Evolutionary conservation across 371 early-diverging fungal genomes (phyloP), one percentile per base, ranked within the genome.

Genomic region (Saksenaea oblongispora): DNA sequence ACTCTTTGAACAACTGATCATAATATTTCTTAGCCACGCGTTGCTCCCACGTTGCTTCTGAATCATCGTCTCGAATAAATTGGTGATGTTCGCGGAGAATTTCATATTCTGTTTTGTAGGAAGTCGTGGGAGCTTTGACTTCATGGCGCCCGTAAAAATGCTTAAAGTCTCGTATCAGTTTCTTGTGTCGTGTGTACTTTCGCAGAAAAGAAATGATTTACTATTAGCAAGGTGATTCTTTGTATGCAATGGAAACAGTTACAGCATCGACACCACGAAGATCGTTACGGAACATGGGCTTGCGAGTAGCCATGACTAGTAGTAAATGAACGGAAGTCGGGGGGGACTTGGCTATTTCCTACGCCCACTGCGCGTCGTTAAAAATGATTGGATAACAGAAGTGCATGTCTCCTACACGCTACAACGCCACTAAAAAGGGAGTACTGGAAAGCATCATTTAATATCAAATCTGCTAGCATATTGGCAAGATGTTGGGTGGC

Each of bases 21-120:
- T 95, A 91, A 70, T 95, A 94, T 64, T 91, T 89, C 65, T 92
- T 91, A 5, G 94, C 94, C 8, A 94, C 70, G 10, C 94, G 78
- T 55, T 89, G 76, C 66, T 92, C 94, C 94, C 94, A 95, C 1
- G 82, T 69, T 42, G 66, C 51, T 42, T 74, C 70, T 44, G 74
- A 71, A 10, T 82, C 73, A 4, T 85, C 87, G 10, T 67, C 56
- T 27, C 73, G 63, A 4, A 79, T 61, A 56, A 79, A 79, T 24
- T 72, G 64, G 54, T 76, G 73, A 54, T 74, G 65, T 34, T 74
- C 70, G 13, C 63, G 59, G 11, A 81, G 53, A 24, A 79, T 79
- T 80, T 92, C 83, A 63, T 70, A 89, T 88, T 72, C 91, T 73
- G 78, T 87, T 77, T 66, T 86, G 75, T 65, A 90, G 44, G 41